Evolutionary conservation across 2,329 filamentous ascomycete genomes (phyloP).

Genomic region (Biscogniauxia sp.): DNA sequence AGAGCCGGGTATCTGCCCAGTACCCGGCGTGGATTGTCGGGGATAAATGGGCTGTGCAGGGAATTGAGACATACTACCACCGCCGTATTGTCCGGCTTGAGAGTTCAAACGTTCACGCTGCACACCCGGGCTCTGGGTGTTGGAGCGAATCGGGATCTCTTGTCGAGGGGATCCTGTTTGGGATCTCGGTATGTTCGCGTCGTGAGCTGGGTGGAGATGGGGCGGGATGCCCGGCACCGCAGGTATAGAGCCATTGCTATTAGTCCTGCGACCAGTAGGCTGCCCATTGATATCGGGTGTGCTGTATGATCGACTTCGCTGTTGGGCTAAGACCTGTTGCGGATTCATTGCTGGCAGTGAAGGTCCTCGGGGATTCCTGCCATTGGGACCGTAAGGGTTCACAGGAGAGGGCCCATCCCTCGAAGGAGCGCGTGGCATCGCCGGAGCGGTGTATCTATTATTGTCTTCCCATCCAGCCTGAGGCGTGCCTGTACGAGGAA

Average conservation of each 20-base stretch:
- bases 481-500: conserved; percentile 71
- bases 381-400: conserved; percentile 61
- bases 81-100: conserved; percentile 48
- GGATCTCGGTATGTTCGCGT: conserved; percentile 69
- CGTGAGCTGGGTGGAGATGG: conserved; percentile 61
- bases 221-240: conserved; percentile 74
- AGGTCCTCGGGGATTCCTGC: conserved; percentile 69
- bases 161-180: conserved; percentile 77
- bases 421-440: conserved; percentile 77
- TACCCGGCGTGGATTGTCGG: conserved; percentile 44
- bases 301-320: conserved; percentile 84
- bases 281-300: conserved; percentile 88
- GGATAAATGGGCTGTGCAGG: conserved; percentile 53
- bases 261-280: conserved; percentile 54
- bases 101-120: conserved; percentile 58
- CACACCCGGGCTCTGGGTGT: conserved; percentile 67
- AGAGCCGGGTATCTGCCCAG: conserved; percentile 34
- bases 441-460: conserved; percentile 85
- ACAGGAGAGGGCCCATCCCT: conserved; percentile 67
- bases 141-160: conserved; percentile 64
- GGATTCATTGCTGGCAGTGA: conserved; percentile 72
- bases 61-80: conserved; percentile 54
- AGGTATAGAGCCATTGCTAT: conserved; percentile 57
- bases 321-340: conserved; percentile 53
- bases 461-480: conserved; percentile 68